These are phyloP conservation scores for Microglena sp. DNA, from an alignment of 139 green algal species.

Conservation along the genomic window DNA sequence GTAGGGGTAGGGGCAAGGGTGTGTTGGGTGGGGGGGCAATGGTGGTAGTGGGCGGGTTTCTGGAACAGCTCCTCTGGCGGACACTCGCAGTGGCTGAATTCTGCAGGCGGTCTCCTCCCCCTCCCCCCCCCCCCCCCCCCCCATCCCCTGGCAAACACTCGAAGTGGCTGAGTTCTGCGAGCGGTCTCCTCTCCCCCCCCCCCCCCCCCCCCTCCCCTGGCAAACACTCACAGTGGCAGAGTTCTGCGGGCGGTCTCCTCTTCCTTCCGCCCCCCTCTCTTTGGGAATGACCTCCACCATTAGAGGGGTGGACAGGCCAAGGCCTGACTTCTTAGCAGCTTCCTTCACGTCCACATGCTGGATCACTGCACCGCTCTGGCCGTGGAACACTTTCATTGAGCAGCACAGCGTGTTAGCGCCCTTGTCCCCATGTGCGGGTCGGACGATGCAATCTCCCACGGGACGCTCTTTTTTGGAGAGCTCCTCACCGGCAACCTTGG, in stretches of 20 bases:
- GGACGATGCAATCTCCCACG: slow-evolving; percentile 13
- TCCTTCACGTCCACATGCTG: slow-evolving; percentile 8
- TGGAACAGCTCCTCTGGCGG: neutral
- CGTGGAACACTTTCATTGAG: slow-evolving; percentile 4
- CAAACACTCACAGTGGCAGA: neutral
- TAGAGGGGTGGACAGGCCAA: neutral
- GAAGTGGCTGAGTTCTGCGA: neutral
- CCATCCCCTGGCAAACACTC: neutral
- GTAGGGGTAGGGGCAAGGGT: no score
- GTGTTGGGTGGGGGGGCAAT: no score
- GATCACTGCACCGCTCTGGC: neutral
- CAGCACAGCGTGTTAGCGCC: neutral
- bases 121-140: no score
- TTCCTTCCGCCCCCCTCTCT: neutral
- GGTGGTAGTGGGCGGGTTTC: no score
- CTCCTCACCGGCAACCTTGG: no score
- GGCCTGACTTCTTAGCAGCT: slow-evolving; percentile 8
- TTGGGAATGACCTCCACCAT: slow-evolving; percentile 1
- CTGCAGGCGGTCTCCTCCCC: neutral
- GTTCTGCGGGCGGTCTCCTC: neutral
- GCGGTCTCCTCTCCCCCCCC: neutral
- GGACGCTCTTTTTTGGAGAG: neutral
- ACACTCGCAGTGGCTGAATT: neutral
- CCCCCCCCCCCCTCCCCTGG: neutral
- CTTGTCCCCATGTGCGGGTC: slow-evolving; percentile 4